These are phyloP conservation scores for Trichoderma sp. DNA, from an alignment of 2,329 filamentous ascomycete species.

Conservation along the genomic window DNA sequence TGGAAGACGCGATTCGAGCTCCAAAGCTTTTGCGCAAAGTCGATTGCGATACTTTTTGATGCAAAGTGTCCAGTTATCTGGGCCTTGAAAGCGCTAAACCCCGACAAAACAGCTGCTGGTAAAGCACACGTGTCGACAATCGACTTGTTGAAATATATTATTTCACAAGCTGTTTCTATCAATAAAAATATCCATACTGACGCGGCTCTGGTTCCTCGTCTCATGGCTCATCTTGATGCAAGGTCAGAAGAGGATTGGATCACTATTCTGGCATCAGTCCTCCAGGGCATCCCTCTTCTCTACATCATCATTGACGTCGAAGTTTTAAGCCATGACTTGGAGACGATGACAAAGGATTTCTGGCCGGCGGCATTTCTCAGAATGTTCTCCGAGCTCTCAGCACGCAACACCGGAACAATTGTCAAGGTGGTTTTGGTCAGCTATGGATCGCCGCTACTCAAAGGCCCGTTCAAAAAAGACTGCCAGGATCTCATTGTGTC, in stretches of 20 bases:
- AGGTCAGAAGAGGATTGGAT: neutral
- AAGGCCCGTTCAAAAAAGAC: neutral
- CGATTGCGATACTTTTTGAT: neutral
- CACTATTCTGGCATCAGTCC: neutral
- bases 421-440: neutral
- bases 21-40: neutral
- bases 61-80: neutral
- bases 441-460: neutral
- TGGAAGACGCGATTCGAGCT: neutral
- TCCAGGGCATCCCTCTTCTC: neutral
- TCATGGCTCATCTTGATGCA: neutral
- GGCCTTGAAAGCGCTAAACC: neutral
- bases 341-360: neutral
- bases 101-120: neutral
- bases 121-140: neutral
- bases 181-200: neutral
- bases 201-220: neutral
- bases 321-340: neutral
- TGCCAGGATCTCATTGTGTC: neutral
- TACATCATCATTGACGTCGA: neutral
- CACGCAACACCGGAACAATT: neutral
- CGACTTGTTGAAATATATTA: neutral
- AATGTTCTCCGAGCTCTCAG: neutral
- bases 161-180: neutral
- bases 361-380: neutral